Base-by-base conservation (phyloP, 352 stramenopile species). In the Globisporangium canariense region DNA sequence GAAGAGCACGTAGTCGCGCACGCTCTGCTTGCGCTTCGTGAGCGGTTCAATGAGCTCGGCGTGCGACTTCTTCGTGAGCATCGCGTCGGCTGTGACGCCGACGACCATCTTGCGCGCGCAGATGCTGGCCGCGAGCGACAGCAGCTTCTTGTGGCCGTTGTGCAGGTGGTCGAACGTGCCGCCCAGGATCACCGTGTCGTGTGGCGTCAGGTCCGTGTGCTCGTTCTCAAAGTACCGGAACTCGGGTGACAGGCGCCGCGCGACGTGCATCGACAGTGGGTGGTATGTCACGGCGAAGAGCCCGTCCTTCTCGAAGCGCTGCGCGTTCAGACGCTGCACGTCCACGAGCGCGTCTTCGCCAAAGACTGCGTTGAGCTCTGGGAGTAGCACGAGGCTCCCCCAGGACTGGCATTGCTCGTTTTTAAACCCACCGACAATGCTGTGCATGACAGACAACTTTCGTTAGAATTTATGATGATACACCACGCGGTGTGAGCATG, bases 141-240 rank as follows among this genome's bases (percentile, higher is more conserved):
- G 74, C 20, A 97, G 66, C 64, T 96, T 96, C 72, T 93, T 96
- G 78, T 97, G 90, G 18, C 90, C 90, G 56, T 95, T 96, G 75
- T 97, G 90, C 32, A 97, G 75, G 55, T 94, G 83, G 67, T 97
- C 90, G 66, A 97, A 97, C 34, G 88, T 97, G 40, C 90, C 90
- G 40, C 88, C 88, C 14, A 96, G 69, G 45, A 93, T 71, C 22
- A 92, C 76, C 61, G 76, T 49, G n/a, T 86, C 71, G 60, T 88
- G 78, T 13, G 78, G 77, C 45, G 73, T 77, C 54, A 91, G 28
- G 60, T 79, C 64, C 9, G 75, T 75, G 51, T 82, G 73, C 38
- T 86, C 72, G 64, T 94, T 80, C 73, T 92, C 86, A 60, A 94
- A 90, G 72, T 93, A 94, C 47, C 78, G 67, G 49, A 89, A 65